Base-by-base conservation (phyloP, 352 stramenopile species). In the Pythium sp. region DNA sequence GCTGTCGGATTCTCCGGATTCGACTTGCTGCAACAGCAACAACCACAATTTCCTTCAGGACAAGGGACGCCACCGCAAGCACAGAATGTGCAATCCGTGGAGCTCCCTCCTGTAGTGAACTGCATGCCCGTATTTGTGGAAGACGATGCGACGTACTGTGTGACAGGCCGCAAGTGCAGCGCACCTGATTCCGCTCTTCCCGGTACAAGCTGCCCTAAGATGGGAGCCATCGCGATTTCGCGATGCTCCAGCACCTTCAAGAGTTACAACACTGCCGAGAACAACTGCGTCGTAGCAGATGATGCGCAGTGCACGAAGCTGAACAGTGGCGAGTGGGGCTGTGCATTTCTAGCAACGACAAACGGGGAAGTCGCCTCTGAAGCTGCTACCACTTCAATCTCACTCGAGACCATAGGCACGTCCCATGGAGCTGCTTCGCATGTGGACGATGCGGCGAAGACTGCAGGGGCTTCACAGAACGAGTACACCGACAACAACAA, bases 91-190 rank as follows among this genome's bases (percentile, higher is more conserved):
- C 41, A 49, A 49, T n/a, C 18, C 41, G 41, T 49, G 15, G 14
- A 49, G 15, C 41, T 49, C 4, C 18, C 41, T 0, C 15, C 41
- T 22, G 51, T n/a, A 11, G 18, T 14, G 3, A 3, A 51, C 20
- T 89, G 80, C 64, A 72, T 60, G 2, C 43, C 57, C n/a, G 69
- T 89, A 38, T 78, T 58, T 15, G 69, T 89, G 49, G 65, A 70
- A 46, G 77, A 70, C 1, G 76, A 84, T 55, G 73, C 77, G 14
- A 84, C 77, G 3, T 89, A 82, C 57, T 89, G 80, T 65, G 75
- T 87, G 26, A 41, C 67, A 14, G 81, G 77, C 18, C 63, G 66
- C 1, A 69, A 86, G 20, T 89, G 81, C 57, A 75, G 68, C 46
- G 72, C 47, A 8, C 34, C 32, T 11, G 69, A 36, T 14, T 30